Base-by-base conservation (phyloP, 176 grass and related monocot genomes). In the Carex cristatella region DNA sequence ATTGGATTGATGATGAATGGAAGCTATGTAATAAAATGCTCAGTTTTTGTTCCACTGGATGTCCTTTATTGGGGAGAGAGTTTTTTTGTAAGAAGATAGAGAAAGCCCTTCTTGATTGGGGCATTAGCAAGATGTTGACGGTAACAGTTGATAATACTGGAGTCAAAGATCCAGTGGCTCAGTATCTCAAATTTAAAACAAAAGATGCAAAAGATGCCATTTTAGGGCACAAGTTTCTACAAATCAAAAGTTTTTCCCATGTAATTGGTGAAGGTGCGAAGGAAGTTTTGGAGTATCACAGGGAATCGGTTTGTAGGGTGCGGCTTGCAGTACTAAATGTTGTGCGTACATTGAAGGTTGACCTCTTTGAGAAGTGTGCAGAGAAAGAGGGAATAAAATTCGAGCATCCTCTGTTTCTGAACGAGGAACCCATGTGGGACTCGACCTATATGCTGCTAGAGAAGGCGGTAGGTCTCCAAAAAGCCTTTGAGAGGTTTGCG, bases 101-200 rank as follows among this genome's bases (percentile, higher is more conserved):
- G 27, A 66, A 33, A 66, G 38, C 74, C 31, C 74, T 79, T 79
- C 42, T 79, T 57, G 74, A 79, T 79, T 79, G 74, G 55, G 74
- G 51, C 33, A 57, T 79, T 51, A 57, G 6, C 13, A 56, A 3
- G 23, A 51, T 67, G 33, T 66, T 48, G 63, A 66, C 63, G 11
- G 3, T 66, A 13, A 66, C 63, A 66, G 63, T 31, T n/a, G 63
- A 66, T 66, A 31, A 31, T 4, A 66, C 30, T 32, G 10, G 30
- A 5, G 4, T 13, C 12, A 66, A 66, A 32, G 63, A 66, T 33
- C 63, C 30, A 66, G 28, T 66, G 10, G 63, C 12, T 66, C 63
- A 66, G 63, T 66, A n/a, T 66, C 28, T 66, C 63, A 66, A 31
- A 66, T 33, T 33, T 14, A 66, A 33, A 66, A 66, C 27, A 30